Conservation (phyloP, 2,329 filamentous ascomycete species). For the Dactylellina leptospora region DNA sequence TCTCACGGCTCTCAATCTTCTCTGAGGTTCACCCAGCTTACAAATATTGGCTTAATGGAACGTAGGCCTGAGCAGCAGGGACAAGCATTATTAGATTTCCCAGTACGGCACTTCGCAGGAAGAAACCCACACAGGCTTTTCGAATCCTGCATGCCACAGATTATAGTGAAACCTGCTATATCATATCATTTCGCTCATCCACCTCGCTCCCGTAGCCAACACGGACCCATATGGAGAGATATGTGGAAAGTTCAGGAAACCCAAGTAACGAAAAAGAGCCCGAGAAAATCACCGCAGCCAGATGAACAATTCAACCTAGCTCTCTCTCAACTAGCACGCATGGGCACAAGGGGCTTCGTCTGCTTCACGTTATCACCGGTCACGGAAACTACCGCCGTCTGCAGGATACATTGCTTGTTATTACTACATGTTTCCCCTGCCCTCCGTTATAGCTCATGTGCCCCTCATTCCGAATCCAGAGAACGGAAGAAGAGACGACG, state of each 20-base stretch:
- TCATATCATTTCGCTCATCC: no score
- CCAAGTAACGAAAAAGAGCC: neutral
- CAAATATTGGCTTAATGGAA: slow-evolving; percentile 37
- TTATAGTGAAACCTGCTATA: slow-evolving; percentile 29
- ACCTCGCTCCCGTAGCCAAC: neutral
- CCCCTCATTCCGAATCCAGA: neutral
- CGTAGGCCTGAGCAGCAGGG: slow-evolving; percentile 37
- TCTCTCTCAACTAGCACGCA: no score
- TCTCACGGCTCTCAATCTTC: no score
- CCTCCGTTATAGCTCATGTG: slow-evolving; percentile 33
- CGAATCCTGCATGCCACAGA: slow-evolving; percentile 3
- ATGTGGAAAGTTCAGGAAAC: neutral
- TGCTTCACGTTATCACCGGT: slow-evolving; percentile 42
- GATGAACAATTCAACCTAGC: no score
- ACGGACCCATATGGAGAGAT: slow-evolving; percentile 3
- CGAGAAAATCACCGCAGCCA: neutral
- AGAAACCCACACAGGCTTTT: slow-evolving; percentile 10
- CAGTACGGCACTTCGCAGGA: slow-evolving; percentile 32
- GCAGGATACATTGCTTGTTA: slow-evolving; percentile 34
- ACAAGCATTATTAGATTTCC: slow-evolving; percentile 23
- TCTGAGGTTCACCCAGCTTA: slow-evolving; percentile 22
- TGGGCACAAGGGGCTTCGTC: neutral
- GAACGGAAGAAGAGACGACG: neutral
- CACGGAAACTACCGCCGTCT: slow-evolving; percentile 36
- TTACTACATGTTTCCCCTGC: no score